Base-by-base conservation (phyloP, 768 basidiomycete species). In the Termitomyces sp. region DNA sequence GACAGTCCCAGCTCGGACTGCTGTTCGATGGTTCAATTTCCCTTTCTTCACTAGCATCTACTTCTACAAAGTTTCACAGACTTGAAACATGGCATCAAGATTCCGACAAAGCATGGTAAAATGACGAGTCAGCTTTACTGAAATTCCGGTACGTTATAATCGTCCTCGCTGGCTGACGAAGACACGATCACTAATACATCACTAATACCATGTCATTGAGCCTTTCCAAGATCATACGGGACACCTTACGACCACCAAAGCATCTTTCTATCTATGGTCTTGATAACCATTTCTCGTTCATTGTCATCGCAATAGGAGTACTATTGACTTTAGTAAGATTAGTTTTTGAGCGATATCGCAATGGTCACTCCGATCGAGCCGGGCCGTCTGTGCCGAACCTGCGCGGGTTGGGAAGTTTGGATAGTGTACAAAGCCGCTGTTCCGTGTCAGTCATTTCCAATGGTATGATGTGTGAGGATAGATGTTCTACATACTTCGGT, bases 241-340 rank as follows among this genome's bases (percentile, higher is more conserved):
- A n/a, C n/a, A n/a, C n/a, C 37, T 89, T 30, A 77, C 82, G 7
- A 83, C 77, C 4, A 79, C 78, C 8, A 87, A 89, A 67, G 68
- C 65, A 4, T 82, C 78, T 62, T 89, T 91, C 69, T 91, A 88
- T 91, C 69, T 91, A 88, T 65, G 80, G 71, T 1, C 74, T 89
- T 42, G 74, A 92, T 68, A 81, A 86, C 0, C 73, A 88, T 5
- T 87, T 87, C 7, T 75, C 89, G 9, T 78, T 85, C 58, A 66
- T 89, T 33, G 85, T 86, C 27, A 79, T 85, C 46, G 69, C 68
- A 0, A 71, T 82, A 8, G n/a, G n/a, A n/a, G n/a, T n/a, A n/a
- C n/a, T n/a, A n/a, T n/a, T n/a, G n/a, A n/a, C n/a, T n/a, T n/a
- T n/a, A n/a, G n/a, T n/a, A n/a, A n/a, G n/a, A n/a, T n/a, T n/a